A percentile compares a stretch with the other conserved stretches of the same genome.
These are phyloP conservation scores for Penicillium sp. DNA, from an alignment of 2,329 filamentous ascomycete genomes.

Conservation along the genomic window DNA sequence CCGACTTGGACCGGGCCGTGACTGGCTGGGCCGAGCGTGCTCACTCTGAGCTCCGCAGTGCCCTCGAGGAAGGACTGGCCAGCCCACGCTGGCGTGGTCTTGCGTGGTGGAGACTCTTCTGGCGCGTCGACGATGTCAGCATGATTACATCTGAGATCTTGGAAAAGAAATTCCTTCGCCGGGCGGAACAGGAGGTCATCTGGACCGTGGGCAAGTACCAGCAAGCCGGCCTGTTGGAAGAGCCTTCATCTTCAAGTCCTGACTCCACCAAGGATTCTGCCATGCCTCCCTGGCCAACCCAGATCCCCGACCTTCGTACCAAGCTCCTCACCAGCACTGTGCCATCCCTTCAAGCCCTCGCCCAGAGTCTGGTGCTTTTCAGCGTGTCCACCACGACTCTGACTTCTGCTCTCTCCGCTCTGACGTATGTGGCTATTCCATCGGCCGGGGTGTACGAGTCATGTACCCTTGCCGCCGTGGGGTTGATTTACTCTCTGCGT, in stretches of 20 bases:
- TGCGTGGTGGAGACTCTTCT: slow-evolving; percentile 90
- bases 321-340: slow-evolving; percentile 59
- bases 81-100: slow-evolving; percentile 70
- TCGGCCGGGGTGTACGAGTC: slow-evolving; percentile 49
- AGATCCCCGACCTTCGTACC: slow-evolving; percentile 63
- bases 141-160: slow-evolving; percentile 75
- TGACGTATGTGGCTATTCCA: slow-evolving; percentile 49
- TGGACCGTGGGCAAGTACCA: slow-evolving; percentile 70
- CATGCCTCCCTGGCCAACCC: slow-evolving; percentile 56
- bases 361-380: slow-evolving; percentile 65
- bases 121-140: slow-evolving; percentile 83
- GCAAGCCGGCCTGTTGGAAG: slow-evolving; percentile 50
- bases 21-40: slow-evolving; percentile 67
- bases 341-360: slow-evolving; percentile 61
- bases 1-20: slow-evolving; percentile 51
- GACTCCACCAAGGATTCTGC: slow-evolving; percentile 5
- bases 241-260: slow-evolving; percentile 2
- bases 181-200: slow-evolving; percentile 71
- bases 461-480: slow-evolving; percentile 51
- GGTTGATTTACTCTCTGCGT: slow-evolving; percentile 49
- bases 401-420: slow-evolving; percentile 47
- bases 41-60: slow-evolving; percentile 71
- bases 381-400: slow-evolving; percentile 64
- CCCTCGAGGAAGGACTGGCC: slow-evolving; percentile 68
- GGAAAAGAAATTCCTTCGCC: slow-evolving; percentile 63